phyloP scores from a whole-genome alignment of 1,284 basidiomycete species.

The Boletus putidus region DNA sequence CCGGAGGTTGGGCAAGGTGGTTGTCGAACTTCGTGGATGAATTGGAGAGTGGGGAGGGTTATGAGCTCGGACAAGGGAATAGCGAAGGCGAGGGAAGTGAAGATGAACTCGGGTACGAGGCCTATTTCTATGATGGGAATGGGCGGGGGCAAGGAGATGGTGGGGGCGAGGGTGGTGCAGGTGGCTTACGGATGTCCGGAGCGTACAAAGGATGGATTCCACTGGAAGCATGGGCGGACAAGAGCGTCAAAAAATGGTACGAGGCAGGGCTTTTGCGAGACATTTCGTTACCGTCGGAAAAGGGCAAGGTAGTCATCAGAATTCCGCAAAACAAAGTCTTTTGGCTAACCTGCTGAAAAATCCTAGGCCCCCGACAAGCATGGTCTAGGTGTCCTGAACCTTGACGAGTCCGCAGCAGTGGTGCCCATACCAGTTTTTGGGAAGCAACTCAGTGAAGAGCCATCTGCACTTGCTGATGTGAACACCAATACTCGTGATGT shows the following conservation, averaged over 20 bases:
- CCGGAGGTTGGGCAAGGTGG: constrained; percentile 94
- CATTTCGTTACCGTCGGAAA: constrained; percentile 41
- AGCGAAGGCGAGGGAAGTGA: constrained; percentile 65
- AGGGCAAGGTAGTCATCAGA: constrained; percentile 49
- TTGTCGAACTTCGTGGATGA: constrained; percentile 92
- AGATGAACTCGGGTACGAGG: constrained; percentile 83
- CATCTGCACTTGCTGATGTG: constrained; percentile 36
- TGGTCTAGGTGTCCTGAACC: constrained; percentile 44
- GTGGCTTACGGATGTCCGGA: constrained; percentile 68
- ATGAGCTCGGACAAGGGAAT: constrained; percentile 63
- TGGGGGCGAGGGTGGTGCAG: constrained; percentile 67
- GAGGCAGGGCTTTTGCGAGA: constrained; percentile 69
- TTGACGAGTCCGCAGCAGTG: constrained; percentile 44
- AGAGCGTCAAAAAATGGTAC: constrained; percentile 81
- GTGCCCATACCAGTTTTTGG: constrained; percentile 55
- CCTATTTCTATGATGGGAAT: constrained; percentile 80
- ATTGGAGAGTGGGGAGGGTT: constrained; percentile 85
- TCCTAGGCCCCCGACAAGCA: constrained; percentile 31
- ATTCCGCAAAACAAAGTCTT: constrained; percentile 8
- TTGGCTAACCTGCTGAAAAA: constrained; percentile 15
- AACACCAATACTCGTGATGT: constrained; percentile 30
- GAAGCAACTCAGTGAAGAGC: constrained; percentile 31
- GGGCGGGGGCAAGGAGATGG: constrained; percentile 75
- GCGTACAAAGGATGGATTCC: constrained; percentile 90
- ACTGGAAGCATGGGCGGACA: constrained; percentile 88